Conservation (phyloP, 2,329 filamentous ascomycete genomes). For the Colletotrichum abscissum region DNA sequence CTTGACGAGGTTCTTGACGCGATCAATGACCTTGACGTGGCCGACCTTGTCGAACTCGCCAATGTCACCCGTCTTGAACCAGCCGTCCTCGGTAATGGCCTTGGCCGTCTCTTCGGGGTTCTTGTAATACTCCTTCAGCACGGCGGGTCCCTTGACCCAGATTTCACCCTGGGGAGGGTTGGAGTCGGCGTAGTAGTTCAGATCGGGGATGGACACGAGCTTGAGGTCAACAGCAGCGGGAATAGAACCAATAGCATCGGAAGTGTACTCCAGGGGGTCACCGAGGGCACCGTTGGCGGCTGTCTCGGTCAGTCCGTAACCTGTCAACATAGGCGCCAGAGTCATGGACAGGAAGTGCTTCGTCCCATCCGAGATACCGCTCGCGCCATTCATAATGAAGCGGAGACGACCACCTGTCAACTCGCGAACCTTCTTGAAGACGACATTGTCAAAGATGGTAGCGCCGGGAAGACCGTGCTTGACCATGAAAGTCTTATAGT, state of each 20-base stretch:
- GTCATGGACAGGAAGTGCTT: constrained; percentile 92
- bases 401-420: constrained; percentile 89
- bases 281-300: constrained; percentile 84
- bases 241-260: constrained; percentile 80
- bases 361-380: constrained; percentile 88
- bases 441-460: constrained; percentile 79
- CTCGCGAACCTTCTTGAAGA: constrained; percentile 93
- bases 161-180: constrained; percentile 91
- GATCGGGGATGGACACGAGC: constrained; percentile 88
- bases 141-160: constrained; percentile 82
- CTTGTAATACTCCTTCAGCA: constrained; percentile 84
- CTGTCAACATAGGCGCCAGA: constrained; percentile 92
- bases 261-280: constrained; percentile 87
- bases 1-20: constrained; percentile 99
- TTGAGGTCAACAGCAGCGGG: constrained; percentile 86
- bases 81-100: constrained; percentile 83
- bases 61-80: constrained; percentile 98
- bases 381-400: constrained; percentile 94
- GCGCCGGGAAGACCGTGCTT: constrained; percentile 72
- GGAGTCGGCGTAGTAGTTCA: constrained; percentile 83
- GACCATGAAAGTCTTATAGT: constrained; percentile 69
- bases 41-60: constrained; percentile 87
- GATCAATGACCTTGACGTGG: constrained; percentile 89
- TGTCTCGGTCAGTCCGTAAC: constrained; percentile 96
- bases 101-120: constrained; percentile 87